These are phyloP conservation scores for Stylosanthes scabra DNA, from an alignment of 331 rosid genomes.

Conservation along the genomic window DNA sequence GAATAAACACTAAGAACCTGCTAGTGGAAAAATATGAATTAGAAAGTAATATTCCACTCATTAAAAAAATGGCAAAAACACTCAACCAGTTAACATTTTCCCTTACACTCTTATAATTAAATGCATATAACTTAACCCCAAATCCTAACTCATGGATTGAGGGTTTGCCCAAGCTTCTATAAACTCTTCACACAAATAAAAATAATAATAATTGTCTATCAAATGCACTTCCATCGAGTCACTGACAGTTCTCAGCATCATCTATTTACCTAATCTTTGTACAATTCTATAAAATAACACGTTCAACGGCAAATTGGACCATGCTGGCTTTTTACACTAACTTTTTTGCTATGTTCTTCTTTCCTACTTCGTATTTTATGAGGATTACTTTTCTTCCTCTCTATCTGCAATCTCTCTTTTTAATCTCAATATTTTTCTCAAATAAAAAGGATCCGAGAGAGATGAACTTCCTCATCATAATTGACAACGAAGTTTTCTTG, in stretches of 20 bases:
- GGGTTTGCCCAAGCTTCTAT: too few species aligned
- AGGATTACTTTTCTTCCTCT: not conserved
- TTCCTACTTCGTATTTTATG: not conserved
- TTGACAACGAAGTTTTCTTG: conserved; percentile 24
- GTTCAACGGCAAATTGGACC: conserved; percentile 3
- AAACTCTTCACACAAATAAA: not conserved
- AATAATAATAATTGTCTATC: not conserved
- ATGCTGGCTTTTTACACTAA: not conserved
- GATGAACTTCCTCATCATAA: conserved; percentile 26
- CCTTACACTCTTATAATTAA: not conserved
- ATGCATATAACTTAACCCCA: too few species aligned
- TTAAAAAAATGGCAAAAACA: too few species aligned
- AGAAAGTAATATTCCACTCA: not conserved
- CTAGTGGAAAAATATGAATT: conserved; percentile 33
- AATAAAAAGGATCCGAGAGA: not conserved
- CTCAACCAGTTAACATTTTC: conserved; percentile 3
- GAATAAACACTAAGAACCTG: conserved; percentile 87
- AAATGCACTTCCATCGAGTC: conserved; percentile 26
- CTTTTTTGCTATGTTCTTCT: not conserved
- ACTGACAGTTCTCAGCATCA: conserved; percentile 9
- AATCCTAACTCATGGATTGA: too few species aligned
- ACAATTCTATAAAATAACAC: conserved; percentile 14
- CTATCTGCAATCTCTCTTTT: not conserved
- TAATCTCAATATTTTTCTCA: not conserved
- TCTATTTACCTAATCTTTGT: conserved; percentile 31